Percentiles rank a stretch among this genome's conserved stretches.
Evolutionary conservation across 2,329 filamentous ascomycete genomes (phyloP).

Genomic region (Colletotrichum sublineola): DNA sequence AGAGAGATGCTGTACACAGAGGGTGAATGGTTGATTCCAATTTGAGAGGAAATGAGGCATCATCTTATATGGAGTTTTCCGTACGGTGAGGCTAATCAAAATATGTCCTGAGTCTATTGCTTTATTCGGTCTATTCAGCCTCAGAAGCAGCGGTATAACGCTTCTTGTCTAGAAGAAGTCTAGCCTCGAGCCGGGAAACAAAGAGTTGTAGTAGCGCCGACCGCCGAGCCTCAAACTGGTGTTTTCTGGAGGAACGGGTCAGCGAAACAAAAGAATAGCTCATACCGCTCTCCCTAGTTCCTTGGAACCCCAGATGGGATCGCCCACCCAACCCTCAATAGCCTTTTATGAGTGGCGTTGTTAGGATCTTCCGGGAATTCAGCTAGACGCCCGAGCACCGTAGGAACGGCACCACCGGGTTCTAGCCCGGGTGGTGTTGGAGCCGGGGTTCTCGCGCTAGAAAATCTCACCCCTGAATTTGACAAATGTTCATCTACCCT

Average conservation of each 20-base stretch:
- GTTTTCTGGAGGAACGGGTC: background rate
- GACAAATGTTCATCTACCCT: background rate
- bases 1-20: background rate
- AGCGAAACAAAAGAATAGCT: background rate
- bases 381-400: conserved; percentile 12
- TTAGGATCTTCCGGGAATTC: background rate
- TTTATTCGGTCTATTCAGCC: background rate
- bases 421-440: background rate
- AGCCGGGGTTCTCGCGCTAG: background rate
- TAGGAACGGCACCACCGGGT: background rate
- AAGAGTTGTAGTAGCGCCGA: background rate
- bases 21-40: background rate
- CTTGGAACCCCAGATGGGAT: background rate
- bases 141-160: background rate
- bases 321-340: background rate
- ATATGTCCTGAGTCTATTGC: background rate
- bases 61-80: background rate
- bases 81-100: background rate
- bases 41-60: background rate
- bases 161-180: background rate
- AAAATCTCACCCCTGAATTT: too few species aligned
- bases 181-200: background rate
- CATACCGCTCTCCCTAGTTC: background rate
- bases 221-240: background rate
- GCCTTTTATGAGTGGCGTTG: background rate